phyloP scores from a whole-genome alignment of 805 yeast species.

The Candida schatavii region DNA sequence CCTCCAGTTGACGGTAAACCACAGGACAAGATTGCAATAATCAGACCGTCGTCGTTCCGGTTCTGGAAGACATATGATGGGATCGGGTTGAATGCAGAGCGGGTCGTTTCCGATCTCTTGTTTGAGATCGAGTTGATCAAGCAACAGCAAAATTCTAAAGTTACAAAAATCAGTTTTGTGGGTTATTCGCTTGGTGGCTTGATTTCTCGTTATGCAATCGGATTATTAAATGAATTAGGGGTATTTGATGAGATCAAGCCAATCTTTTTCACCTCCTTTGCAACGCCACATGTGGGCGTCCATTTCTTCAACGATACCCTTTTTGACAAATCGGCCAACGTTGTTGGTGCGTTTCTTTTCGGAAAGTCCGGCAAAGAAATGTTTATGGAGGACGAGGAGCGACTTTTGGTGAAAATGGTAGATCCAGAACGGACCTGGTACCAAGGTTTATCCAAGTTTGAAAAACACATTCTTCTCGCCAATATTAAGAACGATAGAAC shows the following conservation, averaged over 20 bases:
- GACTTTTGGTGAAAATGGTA: conserved; percentile 51
- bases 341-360: conserved; percentile 30
- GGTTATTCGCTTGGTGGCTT: conserved; percentile 93
- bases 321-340: conserved; percentile 33
- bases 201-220: conserved; percentile 76
- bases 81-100: conserved; percentile 30
- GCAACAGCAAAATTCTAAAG: conserved; percentile 28
- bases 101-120: conserved; percentile 34
- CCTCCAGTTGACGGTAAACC: conserved; percentile 12
- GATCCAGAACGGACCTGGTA: conserved; percentile 49
- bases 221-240: conserved; percentile 38
- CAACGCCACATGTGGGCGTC: conserved; percentile 45
- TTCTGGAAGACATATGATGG: conserved; percentile 48
- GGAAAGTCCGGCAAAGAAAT: conserved; percentile 38
- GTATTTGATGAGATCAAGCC: conserved; percentile 37
- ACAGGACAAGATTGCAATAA: conserved; percentile 27
- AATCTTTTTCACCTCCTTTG: conserved; percentile 39
- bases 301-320: conserved; percentile 31
- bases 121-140: conserved; percentile 40
- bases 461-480: conserved; percentile 60
- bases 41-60: conserved; percentile 38
- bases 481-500: conserved; percentile 81
- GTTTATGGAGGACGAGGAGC: conserved; percentile 36
- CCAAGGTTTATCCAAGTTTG: conserved; percentile 56
- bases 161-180: conserved; percentile 68